Evolutionary conservation across 176 grass and related monocot genomes (phyloP), one percentile per base, ranked within the genome.

Genomic region (Zizania latifolia): DNA sequence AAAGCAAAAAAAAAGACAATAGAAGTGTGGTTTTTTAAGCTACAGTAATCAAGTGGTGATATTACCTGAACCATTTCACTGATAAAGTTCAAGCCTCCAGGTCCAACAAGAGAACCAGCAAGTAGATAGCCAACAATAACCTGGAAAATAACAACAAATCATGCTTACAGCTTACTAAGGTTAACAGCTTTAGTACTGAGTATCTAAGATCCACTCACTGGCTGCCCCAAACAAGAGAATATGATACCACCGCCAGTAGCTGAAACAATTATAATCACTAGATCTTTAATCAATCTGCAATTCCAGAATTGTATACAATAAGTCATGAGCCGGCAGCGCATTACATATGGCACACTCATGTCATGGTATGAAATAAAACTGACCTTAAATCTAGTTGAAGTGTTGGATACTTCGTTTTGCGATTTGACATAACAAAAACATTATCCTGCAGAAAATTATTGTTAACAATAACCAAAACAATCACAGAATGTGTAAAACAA

Each of bases 391-490:
- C 95, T 71, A 99, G 78, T 80, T 99, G 95, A 86, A 99, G 95
- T 69, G 93, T 79, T 41, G 95, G 95, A 68, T 86, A 99, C 79
- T 99, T 99, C 82, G 89, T 79, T 92, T 99, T 99, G 71, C 89
- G 95, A 71, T 99, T 99, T 15, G 95, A 99, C 95, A 99, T 99
- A 81, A 99, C 95, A 92, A 92, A 99, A 36, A 92, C 92, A 94
- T 99, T 99, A 72, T 99, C 89, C 95, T 99, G 68, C 16, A 80
- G 16, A 58, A 79, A 79, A 41, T 53, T 50, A 71, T 0, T 66
- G 66, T 82, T 46, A 59, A 14, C 26, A 15, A 57, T 26, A 61
- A 48, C 39, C 19, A 55, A 73, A 70, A 16, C 16, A 14, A 77
- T 41, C 15, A 84, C 30, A 75, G n/a, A n/a, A 61, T 50, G 46